Percentiles rank a stretch among this genome's conserved stretches.
Evolutionary conservation across 1,284 basidiomycete genomes (phyloP).

Genomic region (Apiotrichum laibachii): DNA sequence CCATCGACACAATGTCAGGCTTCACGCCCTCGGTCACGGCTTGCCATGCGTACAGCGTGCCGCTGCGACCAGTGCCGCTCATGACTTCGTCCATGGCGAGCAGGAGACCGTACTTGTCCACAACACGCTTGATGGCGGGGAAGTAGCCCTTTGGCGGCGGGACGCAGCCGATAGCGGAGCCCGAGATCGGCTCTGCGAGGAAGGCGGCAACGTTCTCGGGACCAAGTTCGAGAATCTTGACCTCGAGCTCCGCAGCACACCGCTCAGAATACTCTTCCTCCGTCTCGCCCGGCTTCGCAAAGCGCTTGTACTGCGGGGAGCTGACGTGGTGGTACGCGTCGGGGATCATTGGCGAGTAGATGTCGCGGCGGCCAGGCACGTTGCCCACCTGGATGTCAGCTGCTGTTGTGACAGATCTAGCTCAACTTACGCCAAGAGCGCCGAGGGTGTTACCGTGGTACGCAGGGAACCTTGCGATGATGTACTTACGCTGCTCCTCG

Average conservation of each 20-base stretch:
- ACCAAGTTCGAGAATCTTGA: conserved; percentile 75
- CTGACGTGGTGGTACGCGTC: conserved; percentile 33
- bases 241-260: conserved; percentile 72
- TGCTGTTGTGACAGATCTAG: not conserved
- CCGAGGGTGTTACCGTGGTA: conserved; percentile 81
- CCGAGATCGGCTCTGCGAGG: conserved; percentile 56
- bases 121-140: conserved; percentile 72
- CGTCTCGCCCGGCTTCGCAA: conserved; percentile 61
- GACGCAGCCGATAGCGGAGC: conserved; percentile 66
- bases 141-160: conserved; percentile 45
- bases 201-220: conserved; percentile 63
- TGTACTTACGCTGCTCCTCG: conserved; percentile 67
- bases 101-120: conserved; percentile 74
- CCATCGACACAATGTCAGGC: conserved; percentile 78
- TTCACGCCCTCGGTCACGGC: conserved; percentile 57
- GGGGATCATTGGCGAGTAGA: conserved; percentile 59
- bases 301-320: conserved; percentile 74
- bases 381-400: conserved; percentile 22
- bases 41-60: conserved; percentile 61
- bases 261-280: conserved; percentile 75
- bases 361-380: conserved; percentile 27
- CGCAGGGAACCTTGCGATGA: conserved; percentile 72
- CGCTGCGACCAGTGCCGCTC: conserved; percentile 81
- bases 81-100: conserved; percentile 82
- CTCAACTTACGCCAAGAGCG: conserved; percentile 27